Conservation (phyloP, 441 rosid species). For the Francoa sonchifolia region DNA sequence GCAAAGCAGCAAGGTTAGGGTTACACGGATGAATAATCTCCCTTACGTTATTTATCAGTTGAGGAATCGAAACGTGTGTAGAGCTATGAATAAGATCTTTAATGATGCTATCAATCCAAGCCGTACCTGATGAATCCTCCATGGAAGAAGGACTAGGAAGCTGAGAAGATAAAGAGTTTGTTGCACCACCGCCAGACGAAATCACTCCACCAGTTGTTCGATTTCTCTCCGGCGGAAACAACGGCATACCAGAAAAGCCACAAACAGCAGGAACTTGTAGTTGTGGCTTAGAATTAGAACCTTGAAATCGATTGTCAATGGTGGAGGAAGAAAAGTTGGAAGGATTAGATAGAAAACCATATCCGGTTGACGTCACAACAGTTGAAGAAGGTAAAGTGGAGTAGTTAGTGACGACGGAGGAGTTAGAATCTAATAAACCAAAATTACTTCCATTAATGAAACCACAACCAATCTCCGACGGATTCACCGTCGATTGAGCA, state of each 20-base stretch:
- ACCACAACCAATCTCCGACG: no score
- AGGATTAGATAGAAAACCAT: neutral
- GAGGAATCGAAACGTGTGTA: constrained; percentile 70
- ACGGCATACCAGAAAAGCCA: constrained; percentile 82
- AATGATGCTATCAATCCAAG: constrained; percentile 85
- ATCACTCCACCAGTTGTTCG: constrained; percentile 7
- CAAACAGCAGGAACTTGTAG: constrained; percentile 61
- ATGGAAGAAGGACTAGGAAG: constrained; percentile 16
- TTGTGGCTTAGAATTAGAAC: constrained; percentile 8
- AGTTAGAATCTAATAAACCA: no score
- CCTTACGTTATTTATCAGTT: constrained; percentile 84
- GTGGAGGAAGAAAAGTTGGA: neutral
- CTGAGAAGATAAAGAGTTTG: neutral
- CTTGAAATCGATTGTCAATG: neutral
- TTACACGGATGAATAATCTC: constrained; percentile 90
- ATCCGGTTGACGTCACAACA: neutral
- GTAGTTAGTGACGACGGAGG: neutral
- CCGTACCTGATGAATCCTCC: constrained; percentile 53
- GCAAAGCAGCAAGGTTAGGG: constrained; percentile 75
- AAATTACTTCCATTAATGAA: no score
- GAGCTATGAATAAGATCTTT: constrained; percentile 72
- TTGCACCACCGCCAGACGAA: neutral
- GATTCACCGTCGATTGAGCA: no score
- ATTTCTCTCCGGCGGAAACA: constrained; percentile 58
- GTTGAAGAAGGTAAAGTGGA: neutral